Conservation (phyloP, 768 basidiomycete species). For the Kwoniella bestiolae region DNA sequence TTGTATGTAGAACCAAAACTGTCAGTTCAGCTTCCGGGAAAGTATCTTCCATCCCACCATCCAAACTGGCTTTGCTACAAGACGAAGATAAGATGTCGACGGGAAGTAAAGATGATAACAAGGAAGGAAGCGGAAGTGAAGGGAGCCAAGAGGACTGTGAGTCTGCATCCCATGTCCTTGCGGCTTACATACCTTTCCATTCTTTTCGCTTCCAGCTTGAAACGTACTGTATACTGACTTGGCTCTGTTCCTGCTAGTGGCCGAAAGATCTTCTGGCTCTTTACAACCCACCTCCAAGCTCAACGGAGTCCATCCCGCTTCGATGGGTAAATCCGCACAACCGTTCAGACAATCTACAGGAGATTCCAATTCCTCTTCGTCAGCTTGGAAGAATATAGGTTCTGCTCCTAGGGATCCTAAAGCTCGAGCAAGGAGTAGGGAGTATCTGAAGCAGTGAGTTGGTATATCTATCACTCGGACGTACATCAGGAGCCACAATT, state of each 20-base stretch:
- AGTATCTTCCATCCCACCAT: constrained; percentile 31
- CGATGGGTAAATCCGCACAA: constrained; percentile 29
- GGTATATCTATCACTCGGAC: not conserved
- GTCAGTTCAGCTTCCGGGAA: constrained; percentile 26
- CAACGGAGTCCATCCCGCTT: constrained; percentile 37
- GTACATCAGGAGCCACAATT: too few species aligned
- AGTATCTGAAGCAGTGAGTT: constrained; percentile 93
- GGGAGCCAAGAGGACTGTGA: constrained; percentile 34
- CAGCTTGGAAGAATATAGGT: constrained; percentile 62
- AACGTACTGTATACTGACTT: too few species aligned
- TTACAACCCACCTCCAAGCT: constrained; percentile 4
- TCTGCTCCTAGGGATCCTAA: constrained; percentile 90
- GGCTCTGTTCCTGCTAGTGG: too few species aligned
- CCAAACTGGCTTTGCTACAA: constrained; percentile 38
- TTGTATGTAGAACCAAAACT: constrained; percentile 33
- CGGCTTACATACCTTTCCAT: not conserved
- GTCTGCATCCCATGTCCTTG: not conserved
- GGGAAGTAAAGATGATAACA: constrained; percentile 31
- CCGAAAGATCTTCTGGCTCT: constrained; percentile 7
- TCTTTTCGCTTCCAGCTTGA: too few species aligned
- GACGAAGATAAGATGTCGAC: constrained; percentile 41
- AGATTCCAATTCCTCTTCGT: constrained; percentile 57
- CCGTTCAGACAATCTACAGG: constrained; percentile 20
- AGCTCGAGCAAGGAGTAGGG: constrained; percentile 87
- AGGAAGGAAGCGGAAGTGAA: constrained; percentile 47